Conservation (phyloP, 176 grass and related monocot genomes). For the Carex kokanica region DNA sequence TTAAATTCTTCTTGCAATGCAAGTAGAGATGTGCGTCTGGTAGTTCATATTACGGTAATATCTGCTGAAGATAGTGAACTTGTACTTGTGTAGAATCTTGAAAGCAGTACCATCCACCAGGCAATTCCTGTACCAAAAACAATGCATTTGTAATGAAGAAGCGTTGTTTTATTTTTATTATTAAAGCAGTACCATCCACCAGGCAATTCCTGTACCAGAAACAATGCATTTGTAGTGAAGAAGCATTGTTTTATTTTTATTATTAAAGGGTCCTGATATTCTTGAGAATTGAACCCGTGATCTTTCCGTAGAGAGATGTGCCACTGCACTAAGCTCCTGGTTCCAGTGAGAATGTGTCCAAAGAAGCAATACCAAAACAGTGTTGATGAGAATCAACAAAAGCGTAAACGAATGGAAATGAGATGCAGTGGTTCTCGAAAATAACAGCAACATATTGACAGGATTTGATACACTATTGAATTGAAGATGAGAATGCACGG, state of each 20-base stretch:
- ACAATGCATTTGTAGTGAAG: not conserved
- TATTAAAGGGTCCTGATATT: too few relatives aligned
- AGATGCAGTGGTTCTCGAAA: not conserved
- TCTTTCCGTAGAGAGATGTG: too few relatives aligned
- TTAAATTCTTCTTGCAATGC: too few relatives aligned
- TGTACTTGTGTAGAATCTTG: not conserved
- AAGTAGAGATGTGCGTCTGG: too few relatives aligned
- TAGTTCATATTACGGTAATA: not conserved
- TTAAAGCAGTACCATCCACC: not conserved
- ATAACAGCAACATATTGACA: too few relatives aligned
- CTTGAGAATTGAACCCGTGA: too few relatives aligned
- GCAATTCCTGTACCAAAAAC: not conserved
- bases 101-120: too few relatives aligned
- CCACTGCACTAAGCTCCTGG: too few relatives aligned
- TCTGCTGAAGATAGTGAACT: not conserved
- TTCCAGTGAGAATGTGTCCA: not conserved
- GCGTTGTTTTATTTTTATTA: not conserved
- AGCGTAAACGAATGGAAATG: not conserved
- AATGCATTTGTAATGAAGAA: not conserved
- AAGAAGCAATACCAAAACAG: not conserved
- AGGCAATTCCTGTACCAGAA: not conserved
- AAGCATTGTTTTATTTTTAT: not conserved
- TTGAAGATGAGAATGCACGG: not conserved
- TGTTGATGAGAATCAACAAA: not conserved
- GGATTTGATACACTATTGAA: not conserved